phyloP scores from a whole-genome alignment of 192 early-diverging fungal species.

The Backusella parvicylindrica region DNA sequence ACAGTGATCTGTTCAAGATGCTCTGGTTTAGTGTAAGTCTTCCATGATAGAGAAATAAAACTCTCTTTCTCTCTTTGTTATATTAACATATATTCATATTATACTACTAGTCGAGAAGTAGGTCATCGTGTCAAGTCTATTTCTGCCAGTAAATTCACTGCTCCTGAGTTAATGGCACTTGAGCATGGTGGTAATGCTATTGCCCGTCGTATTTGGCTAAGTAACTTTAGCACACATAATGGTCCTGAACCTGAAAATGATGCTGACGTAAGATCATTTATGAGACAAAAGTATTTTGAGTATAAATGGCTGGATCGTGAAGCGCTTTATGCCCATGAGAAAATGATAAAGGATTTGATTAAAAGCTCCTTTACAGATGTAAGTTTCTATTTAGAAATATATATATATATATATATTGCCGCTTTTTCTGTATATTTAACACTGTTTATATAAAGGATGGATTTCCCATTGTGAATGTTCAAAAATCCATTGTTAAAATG shows the following conservation, averaged over 20 bases:
- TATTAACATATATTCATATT: background rate
- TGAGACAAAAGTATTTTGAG: slow-evolving; percentile 25
- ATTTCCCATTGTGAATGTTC: background rate
- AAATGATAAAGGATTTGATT: background rate
- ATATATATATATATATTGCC: too few species aligned
- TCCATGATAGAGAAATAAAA: background rate
- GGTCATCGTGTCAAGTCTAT: slow-evolving; percentile 58
- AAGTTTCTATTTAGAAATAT: background rate
- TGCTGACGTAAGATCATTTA: slow-evolving; percentile 15
- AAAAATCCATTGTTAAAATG: background rate
- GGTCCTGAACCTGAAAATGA: slow-evolving; percentile 21
- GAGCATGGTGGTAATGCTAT: slow-evolving; percentile 47
- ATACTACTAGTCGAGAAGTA: slow-evolving; percentile 41
- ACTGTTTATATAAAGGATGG: background rate
- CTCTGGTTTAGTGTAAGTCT: slow-evolving; percentile 46
- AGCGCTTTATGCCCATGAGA: slow-evolving; percentile 1
- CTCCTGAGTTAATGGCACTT: slow-evolving; percentile 41
- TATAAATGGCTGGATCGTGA: slow-evolving; percentile 13
- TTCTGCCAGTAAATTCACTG: slow-evolving; percentile 49
- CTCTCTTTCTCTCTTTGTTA: background rate
- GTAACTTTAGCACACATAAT: slow-evolving; percentile 5
- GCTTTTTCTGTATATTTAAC: too few species aligned
- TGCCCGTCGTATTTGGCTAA: slow-evolving; percentile 29
- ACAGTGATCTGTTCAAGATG: slow-evolving; percentile 51
- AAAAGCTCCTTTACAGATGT: slow-evolving; percentile 8